Conservation (phyloP, 306 rosid species). For the Corylus americana region DNA sequence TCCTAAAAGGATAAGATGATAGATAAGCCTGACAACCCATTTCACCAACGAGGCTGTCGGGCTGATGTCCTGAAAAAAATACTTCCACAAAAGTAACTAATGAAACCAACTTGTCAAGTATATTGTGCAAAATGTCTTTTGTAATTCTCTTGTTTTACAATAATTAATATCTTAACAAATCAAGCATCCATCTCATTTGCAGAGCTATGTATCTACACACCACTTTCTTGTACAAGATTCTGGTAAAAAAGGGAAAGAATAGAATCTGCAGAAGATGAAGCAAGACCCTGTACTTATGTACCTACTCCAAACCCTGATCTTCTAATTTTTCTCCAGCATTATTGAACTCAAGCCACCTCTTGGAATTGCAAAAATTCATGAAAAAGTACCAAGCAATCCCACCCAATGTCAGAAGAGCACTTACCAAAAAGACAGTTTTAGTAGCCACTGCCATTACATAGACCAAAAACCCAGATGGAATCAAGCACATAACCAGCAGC, state of each 20-base stretch:
- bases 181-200: background rate
- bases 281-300: background rate
- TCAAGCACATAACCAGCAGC: constrained; percentile 60
- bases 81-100: background rate
- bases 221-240: background rate
- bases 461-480: constrained; percentile 61
- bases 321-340: constrained; percentile 19
- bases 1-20: too few relatives aligned
- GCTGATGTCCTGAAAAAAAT: too few relatives aligned
- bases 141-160: background rate
- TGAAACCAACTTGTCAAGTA: background rate
- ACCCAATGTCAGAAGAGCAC: constrained; percentile 40
- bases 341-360: constrained; percentile 31
- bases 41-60: too few relatives aligned
- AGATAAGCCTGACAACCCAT: too few relatives aligned
- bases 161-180: background rate
- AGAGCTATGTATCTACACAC: background rate
- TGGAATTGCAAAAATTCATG: constrained; percentile 33
- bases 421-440: constrained; percentile 39
- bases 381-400: constrained; percentile 42
- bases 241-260: background rate
- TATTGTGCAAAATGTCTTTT: background rate
- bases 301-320: constrained; percentile 15
- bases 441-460: constrained; percentile 66
- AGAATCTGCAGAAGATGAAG: background rate